phyloP scores from a whole-genome alignment of 306 rosid genomes.

The Dryas drummondii region DNA sequence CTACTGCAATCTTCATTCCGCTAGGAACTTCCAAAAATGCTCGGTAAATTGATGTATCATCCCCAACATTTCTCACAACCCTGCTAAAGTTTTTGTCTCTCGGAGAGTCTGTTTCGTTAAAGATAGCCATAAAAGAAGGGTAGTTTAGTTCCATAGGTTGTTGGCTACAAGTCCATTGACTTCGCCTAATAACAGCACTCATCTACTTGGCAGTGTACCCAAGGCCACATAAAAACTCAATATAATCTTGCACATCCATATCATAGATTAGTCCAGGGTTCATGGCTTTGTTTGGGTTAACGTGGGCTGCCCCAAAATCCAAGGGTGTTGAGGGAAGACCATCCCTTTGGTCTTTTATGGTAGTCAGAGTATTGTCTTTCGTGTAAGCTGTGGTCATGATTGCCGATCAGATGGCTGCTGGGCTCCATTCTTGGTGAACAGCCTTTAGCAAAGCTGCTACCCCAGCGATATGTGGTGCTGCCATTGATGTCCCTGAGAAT shows the following conservation, averaged over 20 bases:
- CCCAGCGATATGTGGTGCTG: conserved; percentile 5
- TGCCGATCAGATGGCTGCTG: conserved; percentile 15
- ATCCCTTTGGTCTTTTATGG: neutral
- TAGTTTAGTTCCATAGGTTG: neutral
- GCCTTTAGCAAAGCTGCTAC: conserved; percentile 14
- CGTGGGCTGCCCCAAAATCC: conserved; percentile 14
- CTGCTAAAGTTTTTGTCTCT: neutral
- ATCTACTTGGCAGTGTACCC: neutral
- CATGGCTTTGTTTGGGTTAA: conserved; percentile 21
- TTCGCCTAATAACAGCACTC: neutral
- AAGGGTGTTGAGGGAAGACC: conserved; percentile 10
- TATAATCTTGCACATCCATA: neutral
- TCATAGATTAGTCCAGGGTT: conserved; percentile 17
- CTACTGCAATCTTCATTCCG: conserved; percentile 5
- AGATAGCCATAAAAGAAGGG: conserved; percentile 12
- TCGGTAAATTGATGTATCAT: neutral
- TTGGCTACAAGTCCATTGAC: neutral
- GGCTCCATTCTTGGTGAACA: conserved; percentile 17
- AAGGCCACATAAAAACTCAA: neutral
- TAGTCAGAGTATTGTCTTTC: neutral
- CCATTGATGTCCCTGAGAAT: conserved; percentile 6
- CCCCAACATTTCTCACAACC: conserved; percentile 14
- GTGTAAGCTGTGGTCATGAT: conserved; percentile 22
- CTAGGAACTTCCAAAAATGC: neutral
- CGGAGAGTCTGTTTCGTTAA: neutral